Percentiles rank a stretch among this genome's conserved stretches.
Conservation (phyloP, 2,329 filamentous ascomycete species). For the Fusarium pseudocircinatum region DNA sequence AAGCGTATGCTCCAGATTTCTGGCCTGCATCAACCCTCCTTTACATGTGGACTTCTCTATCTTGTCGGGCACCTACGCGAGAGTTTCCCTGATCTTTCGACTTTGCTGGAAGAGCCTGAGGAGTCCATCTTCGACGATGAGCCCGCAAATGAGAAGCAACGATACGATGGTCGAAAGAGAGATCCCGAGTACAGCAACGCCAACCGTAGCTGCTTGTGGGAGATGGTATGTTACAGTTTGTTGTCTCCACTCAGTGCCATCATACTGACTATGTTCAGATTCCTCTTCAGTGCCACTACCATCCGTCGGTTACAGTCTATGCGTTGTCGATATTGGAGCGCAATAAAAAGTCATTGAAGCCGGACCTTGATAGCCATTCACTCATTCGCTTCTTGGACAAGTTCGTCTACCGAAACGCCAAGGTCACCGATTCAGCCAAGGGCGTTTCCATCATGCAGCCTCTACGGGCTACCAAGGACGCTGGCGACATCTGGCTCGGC, state of each 20-base stretch:
- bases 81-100: conserved; percentile 81
- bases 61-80: conserved; percentile 82
- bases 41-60: conserved; percentile 92
- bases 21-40: conserved; percentile 88
- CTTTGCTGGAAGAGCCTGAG: conserved; percentile 83
- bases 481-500: conserved; percentile 66
- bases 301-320: conserved; percentile 90
- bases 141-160: conserved; percentile 49
- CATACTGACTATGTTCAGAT: conserved; percentile 44
- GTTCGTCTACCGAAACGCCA: conserved; percentile 97
- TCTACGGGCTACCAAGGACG: conserved; percentile 63
- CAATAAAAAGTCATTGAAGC: conserved; percentile 81
- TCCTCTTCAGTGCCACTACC: conserved; percentile 73
- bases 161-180: conserved; percentile 89
- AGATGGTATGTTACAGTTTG: conserved; percentile 67
- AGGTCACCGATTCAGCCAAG: conserved; percentile 72
- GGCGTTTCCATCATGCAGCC: conserved; percentile 98
- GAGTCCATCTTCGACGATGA: conserved; percentile 72
- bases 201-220: conserved; percentile 94
- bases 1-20: conserved; percentile 92
- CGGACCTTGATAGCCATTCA: conserved; percentile 88
- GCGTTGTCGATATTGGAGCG: conserved; percentile 76
- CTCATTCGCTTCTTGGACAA: conserved; percentile 96
- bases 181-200: conserved; percentile 93
- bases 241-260: background rate